Evolutionary conservation across 2,329 filamentous ascomycete genomes (phyloP).

Genomic region (Penicillium sp.): DNA sequence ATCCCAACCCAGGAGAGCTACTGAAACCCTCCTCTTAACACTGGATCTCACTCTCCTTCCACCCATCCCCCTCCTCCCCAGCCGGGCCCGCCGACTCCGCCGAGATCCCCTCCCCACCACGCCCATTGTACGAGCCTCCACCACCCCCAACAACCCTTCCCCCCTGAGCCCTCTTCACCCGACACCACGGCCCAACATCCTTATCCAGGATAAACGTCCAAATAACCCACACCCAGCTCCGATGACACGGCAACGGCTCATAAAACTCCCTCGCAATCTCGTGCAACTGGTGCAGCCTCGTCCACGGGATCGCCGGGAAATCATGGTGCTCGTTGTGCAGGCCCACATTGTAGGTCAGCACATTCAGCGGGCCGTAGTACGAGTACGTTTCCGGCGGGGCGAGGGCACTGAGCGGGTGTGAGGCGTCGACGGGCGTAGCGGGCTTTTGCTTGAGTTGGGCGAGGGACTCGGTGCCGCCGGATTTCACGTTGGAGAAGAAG

Average conservation of each 20-base stretch:
- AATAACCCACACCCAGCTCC: conserved; percentile 89
- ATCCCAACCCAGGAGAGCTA: conserved; percentile 7
- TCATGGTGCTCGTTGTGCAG: conserved; percentile 99
- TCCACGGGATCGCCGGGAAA: conserved; percentile 97
- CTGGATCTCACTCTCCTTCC: conserved; percentile 71
- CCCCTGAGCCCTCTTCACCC: conserved; percentile 88
- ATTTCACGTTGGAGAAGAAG: conserved; percentile 57
- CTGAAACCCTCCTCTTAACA: conserved; percentile 46
- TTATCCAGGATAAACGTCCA: conserved; percentile 95
- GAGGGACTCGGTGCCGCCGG: conserved; percentile 49
- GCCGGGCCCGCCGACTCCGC: conserved; percentile 49
- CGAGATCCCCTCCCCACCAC: conserved; percentile 49
- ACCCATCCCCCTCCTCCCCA: conserved; percentile 55
- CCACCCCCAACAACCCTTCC: conserved; percentile 60
- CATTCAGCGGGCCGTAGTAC: conserved; percentile 92
- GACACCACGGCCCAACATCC: conserved; percentile 84
- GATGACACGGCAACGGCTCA: conserved; percentile 78
- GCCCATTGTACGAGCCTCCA: conserved; percentile 25
- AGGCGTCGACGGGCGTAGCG: conserved; percentile 34
- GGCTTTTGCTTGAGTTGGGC: conserved; percentile 52
- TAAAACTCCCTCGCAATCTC: conserved; percentile 89
- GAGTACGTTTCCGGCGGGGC: conserved; percentile 91
- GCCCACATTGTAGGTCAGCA: conserved; percentile 95
- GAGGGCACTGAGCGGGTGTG: conserved; percentile 60
- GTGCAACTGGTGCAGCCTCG: conserved; percentile 74